These are phyloP conservation scores for Fusarium annulatum DNA, from an alignment of 2,329 filamentous ascomycete genomes.

Conservation along the genomic window DNA sequence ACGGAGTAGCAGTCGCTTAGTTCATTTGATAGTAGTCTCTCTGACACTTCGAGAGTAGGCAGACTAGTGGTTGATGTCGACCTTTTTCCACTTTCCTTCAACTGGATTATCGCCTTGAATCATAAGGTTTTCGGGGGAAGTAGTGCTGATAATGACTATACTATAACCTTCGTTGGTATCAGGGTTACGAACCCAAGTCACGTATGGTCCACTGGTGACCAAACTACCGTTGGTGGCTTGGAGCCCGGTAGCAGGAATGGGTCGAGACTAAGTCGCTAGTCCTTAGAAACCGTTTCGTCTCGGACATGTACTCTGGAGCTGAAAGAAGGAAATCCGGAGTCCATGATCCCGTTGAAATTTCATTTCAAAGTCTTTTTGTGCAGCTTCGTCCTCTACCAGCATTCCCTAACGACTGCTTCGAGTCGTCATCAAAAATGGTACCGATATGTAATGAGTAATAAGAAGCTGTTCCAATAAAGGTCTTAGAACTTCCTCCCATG, in stretches of 20 bases:
- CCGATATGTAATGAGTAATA: no score
- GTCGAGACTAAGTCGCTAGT: not conserved
- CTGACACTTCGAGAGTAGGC: not conserved
- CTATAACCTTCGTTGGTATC: not conserved
- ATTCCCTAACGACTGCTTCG: no score
- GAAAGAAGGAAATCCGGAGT: no score
- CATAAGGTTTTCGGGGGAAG: not conserved
- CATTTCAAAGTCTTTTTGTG: no score
- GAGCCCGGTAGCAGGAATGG: not conserved
- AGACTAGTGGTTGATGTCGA: not conserved
- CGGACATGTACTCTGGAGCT: no score
- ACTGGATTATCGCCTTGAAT: not conserved
- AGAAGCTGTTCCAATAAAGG: no score
- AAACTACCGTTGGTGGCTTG: not conserved
- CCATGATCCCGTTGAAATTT: no score
- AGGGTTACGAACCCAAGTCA: not conserved
- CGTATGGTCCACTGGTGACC: not conserved
- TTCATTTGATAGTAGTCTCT: not conserved
- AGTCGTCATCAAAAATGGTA: no score
- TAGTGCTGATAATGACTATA: not conserved
- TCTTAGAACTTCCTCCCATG: no score
- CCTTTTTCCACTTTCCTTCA: not conserved
- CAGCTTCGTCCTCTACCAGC: no score
- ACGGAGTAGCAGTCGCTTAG: not conserved
- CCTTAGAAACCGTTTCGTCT: no score